Evolutionary conservation across 2,329 filamentous ascomycete species (phyloP).

Genomic region (Exophiala phaeomuriformis): DNA sequence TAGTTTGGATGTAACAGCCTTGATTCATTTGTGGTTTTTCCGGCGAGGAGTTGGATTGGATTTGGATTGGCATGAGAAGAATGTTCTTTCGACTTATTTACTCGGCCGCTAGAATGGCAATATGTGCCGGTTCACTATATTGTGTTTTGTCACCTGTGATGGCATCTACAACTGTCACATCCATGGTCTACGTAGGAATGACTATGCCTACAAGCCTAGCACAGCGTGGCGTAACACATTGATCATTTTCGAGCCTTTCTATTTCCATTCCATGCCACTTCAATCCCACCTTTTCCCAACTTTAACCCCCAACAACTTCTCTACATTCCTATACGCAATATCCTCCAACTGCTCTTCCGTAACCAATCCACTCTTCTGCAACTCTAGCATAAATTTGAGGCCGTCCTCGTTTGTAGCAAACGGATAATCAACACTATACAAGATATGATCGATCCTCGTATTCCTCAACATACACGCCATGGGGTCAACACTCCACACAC

Average conservation of each 20-base stretch:
- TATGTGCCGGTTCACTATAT: no score
- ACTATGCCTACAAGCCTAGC: no score
- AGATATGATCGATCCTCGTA: conserved; percentile 40
- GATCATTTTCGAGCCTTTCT: neutral
- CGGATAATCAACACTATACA: conserved; percentile 55
- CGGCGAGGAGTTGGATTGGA: conserved; percentile 7
- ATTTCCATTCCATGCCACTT: neutral
- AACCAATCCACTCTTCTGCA: conserved; percentile 46
- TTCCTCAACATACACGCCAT: conserved; percentile 37
- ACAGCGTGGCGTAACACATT: no score
- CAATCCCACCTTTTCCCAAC: conserved; percentile 4
- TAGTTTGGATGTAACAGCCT: no score
- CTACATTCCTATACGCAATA: conserved; percentile 47
- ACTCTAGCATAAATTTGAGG: conserved; percentile 42
- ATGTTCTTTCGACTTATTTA: no score
- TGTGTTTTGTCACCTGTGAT: no score
- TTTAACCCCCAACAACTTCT: conserved; percentile 36
- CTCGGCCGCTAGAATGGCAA: no score
- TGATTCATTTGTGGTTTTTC: neutral
- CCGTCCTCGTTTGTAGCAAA: conserved; percentile 48
- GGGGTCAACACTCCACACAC: conserved; percentile 45
- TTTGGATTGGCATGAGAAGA: neutral
- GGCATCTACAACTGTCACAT: no score
- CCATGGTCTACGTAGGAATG: no score
- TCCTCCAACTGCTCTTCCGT: conserved; percentile 42